Evolutionary conservation across 257 asterid species (phyloP).

Genomic region (Petunia axillaris): DNA sequence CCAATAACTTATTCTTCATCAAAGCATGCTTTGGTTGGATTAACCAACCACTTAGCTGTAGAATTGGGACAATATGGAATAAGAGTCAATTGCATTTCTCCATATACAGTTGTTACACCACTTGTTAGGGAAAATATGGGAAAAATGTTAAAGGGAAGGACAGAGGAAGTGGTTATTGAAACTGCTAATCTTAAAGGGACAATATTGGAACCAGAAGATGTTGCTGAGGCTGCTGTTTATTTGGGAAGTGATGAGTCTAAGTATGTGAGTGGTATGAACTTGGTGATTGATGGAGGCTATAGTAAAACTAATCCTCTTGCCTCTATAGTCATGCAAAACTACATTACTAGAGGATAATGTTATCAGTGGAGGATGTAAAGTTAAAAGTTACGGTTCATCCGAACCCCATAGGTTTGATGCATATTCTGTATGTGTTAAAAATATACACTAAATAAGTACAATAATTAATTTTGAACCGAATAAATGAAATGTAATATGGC

Average conservation of each 20-base stretch:
- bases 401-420: no score
- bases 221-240: slow-evolving; percentile 35
- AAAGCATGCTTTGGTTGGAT: slow-evolving; percentile 36
- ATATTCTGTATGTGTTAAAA: no score
- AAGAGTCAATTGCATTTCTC: slow-evolving; percentile 43
- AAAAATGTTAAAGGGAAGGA: not conserved
- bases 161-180: not conserved
- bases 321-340: no score
- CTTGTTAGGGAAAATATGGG: not conserved
- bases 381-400: no score
- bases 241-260: slow-evolving; percentile 35
- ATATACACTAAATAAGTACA: no score
- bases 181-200: slow-evolving; percentile 20
- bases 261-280: slow-evolving; percentile 35
- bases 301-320: slow-evolving; percentile 16
- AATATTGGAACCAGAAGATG: slow-evolving; percentile 20
- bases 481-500: no score
- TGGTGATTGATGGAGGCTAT: slow-evolving; percentile 38
- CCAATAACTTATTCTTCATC: slow-evolving; percentile 30
- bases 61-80: slow-evolving; percentile 36
- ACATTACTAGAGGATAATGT: no score
- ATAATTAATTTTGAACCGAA: no score
- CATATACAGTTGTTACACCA: slow-evolving; percentile 27
- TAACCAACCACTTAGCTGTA: slow-evolving; percentile 31
- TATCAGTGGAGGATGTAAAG: no score